Evolutionary conservation across 2,329 filamentous ascomycete genomes (phyloP).

Genomic region (Aureobasidium sp.): DNA sequence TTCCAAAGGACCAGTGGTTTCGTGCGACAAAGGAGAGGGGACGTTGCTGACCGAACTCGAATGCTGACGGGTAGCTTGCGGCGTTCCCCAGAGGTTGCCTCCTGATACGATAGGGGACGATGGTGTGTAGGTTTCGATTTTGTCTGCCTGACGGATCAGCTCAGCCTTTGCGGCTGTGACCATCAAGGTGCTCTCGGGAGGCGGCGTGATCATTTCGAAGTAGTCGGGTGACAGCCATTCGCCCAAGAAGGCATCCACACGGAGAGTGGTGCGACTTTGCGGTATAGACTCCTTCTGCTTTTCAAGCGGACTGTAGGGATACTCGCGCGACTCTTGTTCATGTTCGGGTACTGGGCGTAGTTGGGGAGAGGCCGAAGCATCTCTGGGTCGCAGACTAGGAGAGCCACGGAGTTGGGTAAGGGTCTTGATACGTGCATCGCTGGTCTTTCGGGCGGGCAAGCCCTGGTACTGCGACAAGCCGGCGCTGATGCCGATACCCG

Average conservation of each 20-base stretch:
- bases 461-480: conserved; percentile 65
- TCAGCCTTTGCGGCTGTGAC: conserved; percentile 82
- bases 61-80: conserved; percentile 9
- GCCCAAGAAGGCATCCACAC: conserved; percentile 85
- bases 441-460: conserved; percentile 26
- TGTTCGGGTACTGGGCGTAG: conserved; percentile 32
- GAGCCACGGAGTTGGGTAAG: conserved; percentile 27
- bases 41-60: conserved; percentile 16
- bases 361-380: conserved; percentile 22
- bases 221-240: conserved; percentile 95
- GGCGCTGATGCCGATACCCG: conserved; percentile 77
- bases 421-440: conserved; percentile 24
- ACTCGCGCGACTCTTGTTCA: conserved; percentile 18
- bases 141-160: conserved; percentile 67
- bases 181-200: conserved; percentile 81
- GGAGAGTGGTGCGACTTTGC: conserved; percentile 53
- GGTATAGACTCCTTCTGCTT: conserved; percentile 28
- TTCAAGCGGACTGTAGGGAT: conserved; percentile 20
- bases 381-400: conserved; percentile 25
- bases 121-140: conserved; percentile 40
- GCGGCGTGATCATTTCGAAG: conserved; percentile 85
- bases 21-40: neutral
- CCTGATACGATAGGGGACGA: conserved; percentile 30
- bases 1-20: conserved; percentile 21
- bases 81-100: conserved; percentile 42